Percentiles rank a stretch among this genome's conserved stretches.
Evolutionary conservation across 2,329 filamentous ascomycete genomes (phyloP).

Genomic region (Neofusicoccum umdonicola): DNA sequence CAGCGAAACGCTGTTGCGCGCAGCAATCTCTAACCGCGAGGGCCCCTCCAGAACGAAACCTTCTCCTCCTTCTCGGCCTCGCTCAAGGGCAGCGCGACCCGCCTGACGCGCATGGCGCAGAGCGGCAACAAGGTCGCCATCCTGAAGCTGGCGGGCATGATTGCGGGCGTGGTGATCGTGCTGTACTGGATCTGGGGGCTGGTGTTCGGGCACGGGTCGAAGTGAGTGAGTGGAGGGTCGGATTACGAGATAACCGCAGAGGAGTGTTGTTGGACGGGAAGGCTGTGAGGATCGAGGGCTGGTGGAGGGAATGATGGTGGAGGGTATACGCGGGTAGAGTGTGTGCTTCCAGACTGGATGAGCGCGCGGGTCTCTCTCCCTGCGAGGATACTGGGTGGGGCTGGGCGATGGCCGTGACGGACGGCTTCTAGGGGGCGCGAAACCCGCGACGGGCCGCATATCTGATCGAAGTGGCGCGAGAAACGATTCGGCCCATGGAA

Average conservation of each 20-base stretch:
- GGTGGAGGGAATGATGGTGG: background rate
- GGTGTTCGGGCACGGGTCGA: conserved; percentile 6
- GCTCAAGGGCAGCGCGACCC: conserved; percentile 77
- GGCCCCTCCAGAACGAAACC: conserved; percentile 62
- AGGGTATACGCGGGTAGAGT: background rate
- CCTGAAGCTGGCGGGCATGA: conserved; percentile 81
- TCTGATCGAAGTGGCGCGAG: too few relatives aligned
- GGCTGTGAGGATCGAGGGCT: too few relatives aligned
- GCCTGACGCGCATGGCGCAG: conserved; percentile 85
- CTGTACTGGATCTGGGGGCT: conserved; percentile 65
- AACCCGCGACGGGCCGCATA: too few relatives aligned
- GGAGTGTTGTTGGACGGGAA: too few relatives aligned
- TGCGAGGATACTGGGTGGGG: too few relatives aligned
- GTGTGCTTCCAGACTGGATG: too few relatives aligned
- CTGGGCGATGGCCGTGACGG: too few relatives aligned
- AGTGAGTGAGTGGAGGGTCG: background rate
- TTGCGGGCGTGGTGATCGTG: conserved; percentile 69
- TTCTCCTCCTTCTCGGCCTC: conserved; percentile 84
- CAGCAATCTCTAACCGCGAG: too few relatives aligned
- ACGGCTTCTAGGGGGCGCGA: too few relatives aligned
- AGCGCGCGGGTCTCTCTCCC: too few relatives aligned
- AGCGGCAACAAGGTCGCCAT: conserved; percentile 89
- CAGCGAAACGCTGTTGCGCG: background rate
- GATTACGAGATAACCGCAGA: too few relatives aligned
- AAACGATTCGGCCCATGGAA: too few relatives aligned